Evolutionary conservation across 352 stramenopile genomes (phyloP).

Genomic region (Phytopythium vexans): DNA sequence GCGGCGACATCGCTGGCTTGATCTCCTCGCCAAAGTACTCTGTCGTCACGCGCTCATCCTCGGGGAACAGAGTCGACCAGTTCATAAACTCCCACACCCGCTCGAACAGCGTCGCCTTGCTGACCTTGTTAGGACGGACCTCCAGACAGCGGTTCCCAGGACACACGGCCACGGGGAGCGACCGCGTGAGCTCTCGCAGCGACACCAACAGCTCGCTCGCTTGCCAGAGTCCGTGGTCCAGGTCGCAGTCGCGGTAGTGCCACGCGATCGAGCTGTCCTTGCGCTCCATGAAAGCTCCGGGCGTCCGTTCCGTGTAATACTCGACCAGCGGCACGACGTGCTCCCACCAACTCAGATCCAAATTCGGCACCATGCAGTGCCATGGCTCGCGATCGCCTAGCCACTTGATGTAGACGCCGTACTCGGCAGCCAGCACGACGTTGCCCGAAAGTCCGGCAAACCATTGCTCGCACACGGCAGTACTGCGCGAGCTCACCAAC

Average conservation of each 20-base stretch:
- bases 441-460: constrained; percentile 62
- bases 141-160: constrained; percentile 75
- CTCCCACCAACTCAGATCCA: constrained; percentile 80
- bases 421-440: constrained; percentile 72
- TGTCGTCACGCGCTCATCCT: constrained; percentile 59
- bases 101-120: constrained; percentile 77
- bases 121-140: constrained; percentile 76
- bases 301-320: constrained; percentile 83
- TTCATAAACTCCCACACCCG: constrained; percentile 87
- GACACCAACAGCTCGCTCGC: constrained; percentile 86
- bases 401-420: constrained; percentile 83
- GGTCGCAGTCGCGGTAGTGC: constrained; percentile 89
- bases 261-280: constrained; percentile 87
- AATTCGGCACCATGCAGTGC: constrained; percentile 78
- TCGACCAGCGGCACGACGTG: constrained; percentile 73
- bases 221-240: constrained; percentile 87
- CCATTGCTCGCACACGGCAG: constrained; percentile 73
- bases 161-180: constrained; percentile 68
- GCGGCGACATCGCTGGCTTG: constrained; percentile 36
- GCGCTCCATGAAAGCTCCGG: constrained; percentile 77
- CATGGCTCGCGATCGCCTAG: constrained; percentile 53
- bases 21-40: constrained; percentile 72
- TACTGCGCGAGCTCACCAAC: constrained; percentile 67
- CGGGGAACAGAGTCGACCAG: constrained; percentile 55
- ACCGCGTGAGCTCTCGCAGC: constrained; percentile 68